Base-by-base conservation (phyloP, 768 basidiomycete species). In the Pisolithus albus region DNA sequence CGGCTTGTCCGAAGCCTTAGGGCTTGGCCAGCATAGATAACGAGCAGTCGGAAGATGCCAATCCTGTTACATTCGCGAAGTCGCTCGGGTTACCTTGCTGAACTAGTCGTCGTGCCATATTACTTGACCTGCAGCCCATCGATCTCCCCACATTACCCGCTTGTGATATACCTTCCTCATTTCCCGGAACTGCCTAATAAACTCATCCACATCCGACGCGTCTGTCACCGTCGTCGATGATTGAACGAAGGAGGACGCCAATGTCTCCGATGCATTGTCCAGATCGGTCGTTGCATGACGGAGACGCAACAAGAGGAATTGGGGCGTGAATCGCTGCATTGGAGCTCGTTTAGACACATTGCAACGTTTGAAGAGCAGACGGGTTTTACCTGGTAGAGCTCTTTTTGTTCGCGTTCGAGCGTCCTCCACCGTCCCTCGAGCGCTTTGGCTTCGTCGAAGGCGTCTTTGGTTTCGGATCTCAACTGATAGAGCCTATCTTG, bases 131-230 rank as follows among this genome's bases (percentile, higher is more conserved):
- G 79, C 76, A 1, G 82, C 74, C 92, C 94, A 97, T 58, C 85
- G 75, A 63, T 92, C 88, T 16, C 83, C 81, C 88, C 91, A 96
- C 64, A 95, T 84, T 2, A 83, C 84, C 16, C 94, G 77, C 69
- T 95, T 96, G 66, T 98, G 94, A 67, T 92, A 97, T n/a, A 78
- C 76, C 70, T 91, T 94, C 57, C 95, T 72, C 38, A 83, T 65
- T 47, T 92, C 91, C 62, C 86, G 90, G 72, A 94, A 96, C 59
- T 91, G 83, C 59, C 75, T 83, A 48, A 96, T 80, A 57, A 97
- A 98, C 41, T 86, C 82, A 53, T 96, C 93, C 21, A 93, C 78
- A 32, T 88, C 88, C 48, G 56, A 47, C 54, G 65, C 55, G 41
- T 68, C 64, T 46, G 52, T 59, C 50, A 55, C 56, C 18, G 69